Evolutionary conservation across 2,329 filamentous ascomycete species (phyloP), one percentile per base, ranked within the genome.

Genomic region (Taxawa tesnikishii): DNA sequence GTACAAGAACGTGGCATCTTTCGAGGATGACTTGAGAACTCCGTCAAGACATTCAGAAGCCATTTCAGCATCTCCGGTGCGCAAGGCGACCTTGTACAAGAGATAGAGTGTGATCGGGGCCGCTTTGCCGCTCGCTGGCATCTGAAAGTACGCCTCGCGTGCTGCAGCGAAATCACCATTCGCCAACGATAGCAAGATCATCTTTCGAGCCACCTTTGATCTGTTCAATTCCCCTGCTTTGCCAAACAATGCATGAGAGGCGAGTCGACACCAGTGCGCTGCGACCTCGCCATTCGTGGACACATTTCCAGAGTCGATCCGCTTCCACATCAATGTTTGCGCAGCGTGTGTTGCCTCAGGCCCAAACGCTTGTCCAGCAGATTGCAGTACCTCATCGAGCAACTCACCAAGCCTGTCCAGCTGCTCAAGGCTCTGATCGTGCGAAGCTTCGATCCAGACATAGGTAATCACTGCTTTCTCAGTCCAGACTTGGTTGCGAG

Each of bases 311-410:
- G 62, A 55, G 32, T 85, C 79, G n/a, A 82, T 63, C 15, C 67
- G 70, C 54, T 84, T 90, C 84, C 85, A 94, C 3, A 94, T 58
- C 3, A 94, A 54, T 19, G 73, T 79, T 43, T 83, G 78, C 5
- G 71, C 70, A 19, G 78, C 76, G 39, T 75, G 71, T 9, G 80
- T 73, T 5, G 75, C 74, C 39, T 72, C 66, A 4, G 70, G 54
- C 14, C 68, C 62, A 4, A 92, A 50, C 0, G 65, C 50, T 2
- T 56, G 54, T 4, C 58, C 53, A 4, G 68, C 54, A 12, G 56
- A 59, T 2, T 60, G 54, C 1, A 62, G 47, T 1, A 81, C 49
- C 19, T 35, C 53, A 28, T 68, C 59, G 25, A 73, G 54, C 2
- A 61, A 59, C 41, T 52, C 46, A 11, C 55, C 42, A 5, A 71